phyloP scores from a whole-genome alignment of 2,329 filamentous ascomycete genomes.

The Xenoacremonium recifei region DNA sequence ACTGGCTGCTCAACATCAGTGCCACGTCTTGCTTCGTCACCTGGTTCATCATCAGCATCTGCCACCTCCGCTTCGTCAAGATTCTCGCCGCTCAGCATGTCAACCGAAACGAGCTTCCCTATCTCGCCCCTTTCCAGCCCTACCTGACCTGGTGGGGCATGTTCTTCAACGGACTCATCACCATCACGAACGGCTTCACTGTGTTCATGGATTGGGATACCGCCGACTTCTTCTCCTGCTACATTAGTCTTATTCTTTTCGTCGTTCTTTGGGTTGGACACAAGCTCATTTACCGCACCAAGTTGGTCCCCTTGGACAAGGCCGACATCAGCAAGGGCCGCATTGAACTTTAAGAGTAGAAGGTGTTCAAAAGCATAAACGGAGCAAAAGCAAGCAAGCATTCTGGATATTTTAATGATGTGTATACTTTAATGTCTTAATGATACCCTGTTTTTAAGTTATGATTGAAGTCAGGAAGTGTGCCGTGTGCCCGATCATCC shows the following conservation, averaged over 20 bases:
- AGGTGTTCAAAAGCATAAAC: constrained; percentile 7
- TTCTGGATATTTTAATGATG: constrained; percentile 12
- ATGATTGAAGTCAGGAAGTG: constrained; percentile 2
- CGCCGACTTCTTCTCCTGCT: constrained; percentile 61
- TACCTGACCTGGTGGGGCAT: constrained; percentile 65
- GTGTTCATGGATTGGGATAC: constrained; percentile 64
- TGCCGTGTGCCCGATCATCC: no score
- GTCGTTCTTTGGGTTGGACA: constrained; percentile 58
- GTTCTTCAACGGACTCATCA: constrained; percentile 62
- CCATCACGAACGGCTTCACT: constrained; percentile 68
- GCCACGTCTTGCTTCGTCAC: constrained; percentile 68
- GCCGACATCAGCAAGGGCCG: constrained; percentile 34
- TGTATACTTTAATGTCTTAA: constrained; percentile 6
- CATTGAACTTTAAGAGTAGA: constrained; percentile 9
- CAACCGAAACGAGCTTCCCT: constrained; percentile 56
- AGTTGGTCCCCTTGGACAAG: constrained; percentile 34
- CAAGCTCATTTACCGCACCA: constrained; percentile 49
- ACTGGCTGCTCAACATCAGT: constrained; percentile 71
- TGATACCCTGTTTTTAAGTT: constrained; percentile 21
- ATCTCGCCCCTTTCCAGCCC: constrained; percentile 60
- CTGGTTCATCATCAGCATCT: constrained; percentile 65
- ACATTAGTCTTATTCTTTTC: constrained; percentile 65
- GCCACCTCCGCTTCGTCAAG: constrained; percentile 65
- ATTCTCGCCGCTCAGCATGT: constrained; percentile 57
- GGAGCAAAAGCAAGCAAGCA: no score